Percentiles rank a stretch among this genome's conserved stretches.
Evolutionary conservation across 768 basidiomycete species (phyloP).

Genomic region (Lentinula aciculospora): DNA sequence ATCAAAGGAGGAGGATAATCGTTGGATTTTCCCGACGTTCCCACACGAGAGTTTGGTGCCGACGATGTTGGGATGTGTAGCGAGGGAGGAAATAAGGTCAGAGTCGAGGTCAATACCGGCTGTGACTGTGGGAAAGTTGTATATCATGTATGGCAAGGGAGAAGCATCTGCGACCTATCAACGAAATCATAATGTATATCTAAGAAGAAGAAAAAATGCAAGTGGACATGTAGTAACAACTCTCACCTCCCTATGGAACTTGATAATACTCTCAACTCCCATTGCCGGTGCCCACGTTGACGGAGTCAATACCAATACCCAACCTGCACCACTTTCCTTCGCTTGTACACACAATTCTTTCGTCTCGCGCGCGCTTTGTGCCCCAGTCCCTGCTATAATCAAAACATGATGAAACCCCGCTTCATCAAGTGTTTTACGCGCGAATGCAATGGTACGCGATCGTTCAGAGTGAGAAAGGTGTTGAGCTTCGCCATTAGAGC

Average conservation of each 20-base stretch:
- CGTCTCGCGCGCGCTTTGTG: conserved; percentile 74
- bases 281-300: conserved; percentile 67
- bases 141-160: conserved; percentile 71
- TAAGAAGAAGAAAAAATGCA: too few relatives aligned
- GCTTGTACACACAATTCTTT: conserved; percentile 65
- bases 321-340: conserved; percentile 76
- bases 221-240: too few relatives aligned
- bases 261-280: conserved; percentile 55
- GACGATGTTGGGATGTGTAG: conserved; percentile 78
- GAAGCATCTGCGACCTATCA: conserved; percentile 64
- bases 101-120: conserved; percentile 84
- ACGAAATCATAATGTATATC: too few relatives aligned
- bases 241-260: conserved; percentile 59
- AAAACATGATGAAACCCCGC: conserved; percentile 63
- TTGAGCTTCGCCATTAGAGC: conserved; percentile 73
- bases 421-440: conserved; percentile 66
- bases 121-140: conserved; percentile 81
- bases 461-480: conserved; percentile 72
- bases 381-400: conserved; percentile 82
- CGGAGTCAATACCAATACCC: conserved; percentile 69
- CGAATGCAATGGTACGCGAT: conserved; percentile 53
- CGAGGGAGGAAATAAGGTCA: conserved; percentile 63
- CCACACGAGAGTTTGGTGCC: conserved; percentile 85
- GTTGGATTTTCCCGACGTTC: conserved; percentile 77
- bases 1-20: conserved; percentile 57